Percentiles rank a stretch among this genome's conserved stretches.
phyloP scores from a whole-genome alignment of 2,329 filamentous ascomycete genomes.

The Cladosporium phlei region DNA sequence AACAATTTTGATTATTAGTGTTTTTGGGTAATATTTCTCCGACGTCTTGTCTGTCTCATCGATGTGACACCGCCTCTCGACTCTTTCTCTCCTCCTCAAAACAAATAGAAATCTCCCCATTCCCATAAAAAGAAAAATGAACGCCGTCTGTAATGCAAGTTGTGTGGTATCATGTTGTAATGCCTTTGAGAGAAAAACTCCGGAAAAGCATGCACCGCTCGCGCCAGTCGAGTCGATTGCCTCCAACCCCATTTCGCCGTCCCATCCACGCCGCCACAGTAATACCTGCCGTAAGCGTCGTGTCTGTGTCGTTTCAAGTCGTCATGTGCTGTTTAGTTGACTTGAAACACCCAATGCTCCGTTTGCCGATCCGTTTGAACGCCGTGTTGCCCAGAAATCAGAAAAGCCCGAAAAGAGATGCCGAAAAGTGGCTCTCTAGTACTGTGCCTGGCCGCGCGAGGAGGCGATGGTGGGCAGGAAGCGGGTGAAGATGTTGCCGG shows the following conservation, averaged over 20 bases:
- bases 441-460: constrained; percentile 6
- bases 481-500: constrained; percentile 34
- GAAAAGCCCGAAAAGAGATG: neutral
- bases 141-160: constrained; percentile 8
- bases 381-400: constrained; percentile 1
- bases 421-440: constrained; percentile 1
- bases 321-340: neutral
- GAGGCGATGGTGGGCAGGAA: constrained; percentile 32
- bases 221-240: constrained; percentile 4
- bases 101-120: neutral
- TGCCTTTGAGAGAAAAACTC: no score
- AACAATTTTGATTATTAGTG: no score
- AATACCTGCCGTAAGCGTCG: neutral
- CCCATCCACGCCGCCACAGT: neutral
- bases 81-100: neutral
- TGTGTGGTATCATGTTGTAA: constrained; percentile 3
- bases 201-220: no score
- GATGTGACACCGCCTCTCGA: neutral
- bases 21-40: no score
- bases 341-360: neutral
- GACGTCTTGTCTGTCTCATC: neutral
- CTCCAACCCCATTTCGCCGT: no score
- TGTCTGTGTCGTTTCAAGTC: neutral
- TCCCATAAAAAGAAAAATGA: neutral
- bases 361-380: neutral